Percentiles rank a stretch among this genome's conserved stretches.
Conservation (phyloP, 1,284 basidiomycete species). For the Papiliotrema fonsecae region DNA sequence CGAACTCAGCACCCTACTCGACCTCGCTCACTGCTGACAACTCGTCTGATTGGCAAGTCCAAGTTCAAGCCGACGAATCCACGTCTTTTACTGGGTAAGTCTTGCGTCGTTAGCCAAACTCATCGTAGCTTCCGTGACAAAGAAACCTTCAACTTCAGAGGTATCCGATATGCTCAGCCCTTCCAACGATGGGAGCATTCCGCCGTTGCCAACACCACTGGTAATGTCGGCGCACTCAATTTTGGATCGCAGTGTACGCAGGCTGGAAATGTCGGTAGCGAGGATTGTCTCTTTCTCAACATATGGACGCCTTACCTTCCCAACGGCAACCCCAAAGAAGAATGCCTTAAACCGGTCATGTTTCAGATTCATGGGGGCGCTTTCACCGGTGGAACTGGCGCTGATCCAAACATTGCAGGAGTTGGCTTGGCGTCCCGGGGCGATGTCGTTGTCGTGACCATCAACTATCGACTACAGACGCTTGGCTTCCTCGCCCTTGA, state of each 20-base stretch:
- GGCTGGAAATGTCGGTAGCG: conserved; percentile 14
- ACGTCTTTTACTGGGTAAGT: neutral
- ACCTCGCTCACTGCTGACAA: conserved; percentile 8
- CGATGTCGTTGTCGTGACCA: conserved; percentile 56
- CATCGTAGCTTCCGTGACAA: conserved; percentile 42
- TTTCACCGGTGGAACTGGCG: conserved; percentile 44
- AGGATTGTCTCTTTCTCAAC: conserved; percentile 22
- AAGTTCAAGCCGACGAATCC: neutral
- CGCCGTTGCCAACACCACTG: conserved; percentile 30
- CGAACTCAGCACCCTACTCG: conserved; percentile 7
- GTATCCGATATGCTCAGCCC: conserved; percentile 45
- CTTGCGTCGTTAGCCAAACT: neutral
- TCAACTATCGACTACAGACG: conserved; percentile 56
- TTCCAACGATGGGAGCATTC: conserved; percentile 44
- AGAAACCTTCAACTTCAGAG: conserved; percentile 45
- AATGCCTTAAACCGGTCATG: conserved; percentile 14
- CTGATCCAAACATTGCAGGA: conserved; percentile 49
- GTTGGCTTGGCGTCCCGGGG: conserved; percentile 49
- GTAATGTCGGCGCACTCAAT: conserved; percentile 36
- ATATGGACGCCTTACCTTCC: conserved; percentile 32
- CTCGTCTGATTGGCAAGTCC: conserved; percentile 8
- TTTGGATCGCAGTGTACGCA: conserved; percentile 43
- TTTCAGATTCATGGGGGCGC: conserved; percentile 25
- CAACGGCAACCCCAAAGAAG: neutral
- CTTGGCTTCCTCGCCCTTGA: conserved; percentile 51